Evolutionary conservation across 2,329 filamentous ascomycete species (phyloP).

Genomic region (Calonectria montana): DNA sequence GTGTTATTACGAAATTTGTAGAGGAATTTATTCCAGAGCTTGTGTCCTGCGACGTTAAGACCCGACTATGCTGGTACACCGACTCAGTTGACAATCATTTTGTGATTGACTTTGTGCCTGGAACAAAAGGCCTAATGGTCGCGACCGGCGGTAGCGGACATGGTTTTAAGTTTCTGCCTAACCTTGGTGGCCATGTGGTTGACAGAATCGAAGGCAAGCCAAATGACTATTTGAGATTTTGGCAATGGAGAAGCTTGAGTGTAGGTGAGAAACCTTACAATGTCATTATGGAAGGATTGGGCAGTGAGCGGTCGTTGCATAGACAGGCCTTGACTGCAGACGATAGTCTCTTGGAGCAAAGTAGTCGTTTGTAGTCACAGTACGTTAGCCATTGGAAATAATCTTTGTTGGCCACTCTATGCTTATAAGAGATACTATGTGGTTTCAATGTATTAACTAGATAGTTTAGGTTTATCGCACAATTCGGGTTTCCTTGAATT

Average conservation of each 20-base stretch:
- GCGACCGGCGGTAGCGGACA: constrained; percentile 19
- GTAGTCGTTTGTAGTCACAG: background rate
- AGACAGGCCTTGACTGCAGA: background rate
- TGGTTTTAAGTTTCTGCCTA: constrained; percentile 17
- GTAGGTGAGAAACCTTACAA: constrained; percentile 18
- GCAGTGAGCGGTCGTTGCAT: constrained; percentile 17
- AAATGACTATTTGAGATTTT: constrained; percentile 11
- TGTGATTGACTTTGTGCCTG: constrained; percentile 23
- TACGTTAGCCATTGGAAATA: no score
- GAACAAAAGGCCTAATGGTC: constrained; percentile 18
- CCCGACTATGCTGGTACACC: constrained; percentile 60
- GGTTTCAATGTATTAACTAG: no score
- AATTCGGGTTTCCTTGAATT: no score
- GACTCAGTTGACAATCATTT: constrained; percentile 33
- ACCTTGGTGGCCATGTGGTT: constrained; percentile 16
- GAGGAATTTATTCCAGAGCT: constrained; percentile 57
- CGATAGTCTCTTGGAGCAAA: background rate
- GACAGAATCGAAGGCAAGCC: constrained; percentile 14
- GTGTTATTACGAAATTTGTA: constrained; percentile 43
- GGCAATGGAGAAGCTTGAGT: constrained; percentile 20
- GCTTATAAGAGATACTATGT: no score
- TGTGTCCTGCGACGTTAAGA: constrained; percentile 46
- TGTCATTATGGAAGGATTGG: constrained; percentile 21
- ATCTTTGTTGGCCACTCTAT: no score
- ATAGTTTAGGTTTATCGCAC: no score